Base-by-base conservation (phyloP, 208 protist genomes). In the Kentomonas sorsogonicus region DNA sequence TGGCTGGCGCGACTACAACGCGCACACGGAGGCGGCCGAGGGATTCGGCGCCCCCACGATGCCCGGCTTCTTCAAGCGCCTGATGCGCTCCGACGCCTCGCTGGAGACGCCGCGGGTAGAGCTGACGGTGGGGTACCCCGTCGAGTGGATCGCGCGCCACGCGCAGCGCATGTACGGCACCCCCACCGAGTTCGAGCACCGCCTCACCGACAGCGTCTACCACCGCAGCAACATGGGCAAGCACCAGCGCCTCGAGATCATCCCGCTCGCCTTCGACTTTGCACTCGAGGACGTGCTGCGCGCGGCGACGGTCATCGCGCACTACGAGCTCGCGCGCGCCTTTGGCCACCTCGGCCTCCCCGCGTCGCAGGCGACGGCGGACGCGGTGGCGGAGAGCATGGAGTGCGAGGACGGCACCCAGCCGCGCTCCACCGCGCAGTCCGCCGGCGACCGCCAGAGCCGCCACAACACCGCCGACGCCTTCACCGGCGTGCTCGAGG, bases 81-180 rank as follows among this genome's bases (percentile, higher is more conserved):
- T 43, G 38, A 43, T 22, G 38, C 38, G 38, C 38, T 22, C 15
- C 38, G 18, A n/a, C 38, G 15, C 13, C 15, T 22, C 13, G 38
- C 34, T 56, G 18, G 33, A 67, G 31, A 68, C 54, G 5, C 86
- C 74, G 40, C 79, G 76, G 36, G 78, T 91, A 22, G 86, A 87
- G 67, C 66, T 94, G 2, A 77, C 80, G 18, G 77, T 94, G 2
- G 86, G 86, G 45, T 94, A 91, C 61, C 86, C 86, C 2, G 77
- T 78, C 0, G 83, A 94, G 66, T 94, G 86, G 86, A 85, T 94
- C 45, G 78, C 88, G 53, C 30, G 40, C 15, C 74, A 83, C 57
- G 85, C 74, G 64, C 53, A 40, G 22, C 66, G 71, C 43, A 74
- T 70, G 58, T 76, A 88, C 53, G 57, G 72, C 45, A 78, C 72